A percentile compares a stretch with the other conserved stretches of the same genome.
Evolutionary conservation across 2,329 filamentous ascomycete genomes (phyloP).

Genomic region (Diaporthe australafricana): DNA sequence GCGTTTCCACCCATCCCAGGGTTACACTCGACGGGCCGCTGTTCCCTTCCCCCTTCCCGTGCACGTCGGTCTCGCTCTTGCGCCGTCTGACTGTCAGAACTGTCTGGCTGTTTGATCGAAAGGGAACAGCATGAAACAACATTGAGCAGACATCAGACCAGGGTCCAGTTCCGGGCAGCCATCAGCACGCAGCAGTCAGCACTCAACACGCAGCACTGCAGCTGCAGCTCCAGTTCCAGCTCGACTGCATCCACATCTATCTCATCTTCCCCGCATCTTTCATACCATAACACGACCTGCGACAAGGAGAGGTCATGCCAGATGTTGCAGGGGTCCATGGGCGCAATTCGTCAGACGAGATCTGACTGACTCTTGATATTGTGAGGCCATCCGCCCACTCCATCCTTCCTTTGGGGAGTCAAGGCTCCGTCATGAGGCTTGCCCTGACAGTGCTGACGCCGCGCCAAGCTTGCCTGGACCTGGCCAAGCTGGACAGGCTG

Average conservation of each 20-base stretch:
- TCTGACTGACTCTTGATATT: constrained; percentile 14
- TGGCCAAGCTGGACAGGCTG: too few species aligned
- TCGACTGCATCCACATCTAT: neutral
- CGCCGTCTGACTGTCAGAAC: too few species aligned
- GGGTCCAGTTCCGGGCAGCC: neutral
- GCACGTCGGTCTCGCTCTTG: constrained; percentile 17
- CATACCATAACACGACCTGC: neutral
- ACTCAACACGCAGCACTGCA: neutral
- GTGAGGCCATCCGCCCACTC: constrained; percentile 9
- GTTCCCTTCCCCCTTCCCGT: constrained; percentile 22
- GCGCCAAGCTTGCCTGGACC: neutral
- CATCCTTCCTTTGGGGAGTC: neutral
- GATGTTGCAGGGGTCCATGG: constrained; percentile 12
- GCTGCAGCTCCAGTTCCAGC: neutral
- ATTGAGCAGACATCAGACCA: constrained; percentile 10
- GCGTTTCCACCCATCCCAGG: constrained; percentile 7
- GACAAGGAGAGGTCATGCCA: neutral
- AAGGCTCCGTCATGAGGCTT: neutral
- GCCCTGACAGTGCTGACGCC: constrained; percentile 13
- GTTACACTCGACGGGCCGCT: constrained; percentile 24
- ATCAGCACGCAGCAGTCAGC: neutral
- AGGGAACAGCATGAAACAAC: constrained; percentile 22
- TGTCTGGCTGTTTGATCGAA: neutral
- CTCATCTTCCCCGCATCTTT: constrained; percentile 25
- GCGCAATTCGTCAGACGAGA: neutral